Base-by-base conservation (phyloP, 331 rosid species). In the Pyrus hybrid region DNA sequence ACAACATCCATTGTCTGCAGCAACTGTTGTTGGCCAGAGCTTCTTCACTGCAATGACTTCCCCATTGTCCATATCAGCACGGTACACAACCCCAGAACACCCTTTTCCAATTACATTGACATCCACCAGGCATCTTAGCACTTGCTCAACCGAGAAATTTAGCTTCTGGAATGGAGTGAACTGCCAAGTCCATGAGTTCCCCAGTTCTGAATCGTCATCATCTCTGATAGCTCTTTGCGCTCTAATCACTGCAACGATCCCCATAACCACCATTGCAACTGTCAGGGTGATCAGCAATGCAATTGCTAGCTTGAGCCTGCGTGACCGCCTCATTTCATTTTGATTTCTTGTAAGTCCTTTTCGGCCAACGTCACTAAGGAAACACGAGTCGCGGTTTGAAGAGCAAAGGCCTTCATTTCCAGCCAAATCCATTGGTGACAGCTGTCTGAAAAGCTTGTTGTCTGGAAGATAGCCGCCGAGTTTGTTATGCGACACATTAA, bases 31-130 rank as follows among this genome's bases (percentile, higher is more conserved):
- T 25, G 97, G 97, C 98, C 98, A 94, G 51, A 94, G 83, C 83
- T 94, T 91, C 91, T 94, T 94, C 81, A 94, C 98, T 11, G 98
- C 98, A 80, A 94, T 84, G 81, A 86, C 93, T 60, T 94, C 88
- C 1, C 97, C 98, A 6, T 80, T 82, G n/a, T 84, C 85, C 88
- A 87, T 85, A 79, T 88, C 96, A 18, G 97, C 98, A 0, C 93
- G 93, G 70, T 94, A 94, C 60, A 91, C 98, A 37, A 91, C 87
- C 70, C 98, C 98, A 3, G 97, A 90, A 68, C 96, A 90, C 25
- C 98, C 98, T 85, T 90, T 94, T 4, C 98, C 98, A 14, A 94
- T 91, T 68, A 91, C 85, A 35, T 94, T 94, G 63, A 87, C 73
- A 69, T 94, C 98, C 69, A 91, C 86, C 9, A 94, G 85, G 70